Evolutionary conservation across 805 yeast species (phyloP).

Genomic region (Candida hungchunana): DNA sequence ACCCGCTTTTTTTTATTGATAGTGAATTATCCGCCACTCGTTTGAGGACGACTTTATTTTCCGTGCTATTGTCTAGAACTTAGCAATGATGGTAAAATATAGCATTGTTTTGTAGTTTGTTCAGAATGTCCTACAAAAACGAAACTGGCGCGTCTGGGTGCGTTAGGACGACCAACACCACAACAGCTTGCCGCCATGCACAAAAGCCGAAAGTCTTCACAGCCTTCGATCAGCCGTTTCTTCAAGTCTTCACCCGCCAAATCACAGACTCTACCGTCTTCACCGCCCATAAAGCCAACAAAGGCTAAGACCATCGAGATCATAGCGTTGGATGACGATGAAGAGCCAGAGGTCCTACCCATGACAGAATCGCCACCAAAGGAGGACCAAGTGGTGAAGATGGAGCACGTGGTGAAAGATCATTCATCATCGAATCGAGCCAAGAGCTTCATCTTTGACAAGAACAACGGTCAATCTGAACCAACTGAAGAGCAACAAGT

Average conservation of each 20-base stretch:
- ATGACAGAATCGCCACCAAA: neutral
- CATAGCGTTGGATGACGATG: slow-evolving; percentile 4
- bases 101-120: no score
- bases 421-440: slow-evolving; percentile 1
- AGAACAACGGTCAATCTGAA: slow-evolving; percentile 3
- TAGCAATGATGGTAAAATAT: no score
- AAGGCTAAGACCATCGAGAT: slow-evolving; percentile 1
- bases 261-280: neutral
- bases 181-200: no score
- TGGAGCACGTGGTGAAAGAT: neutral
- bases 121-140: no score
- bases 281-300: neutral
- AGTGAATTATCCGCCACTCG: no score
- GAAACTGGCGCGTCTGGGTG: no score
- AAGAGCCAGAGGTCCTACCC: neutral
- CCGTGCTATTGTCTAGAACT: no score
- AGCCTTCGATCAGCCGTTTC: slow-evolving; percentile 12
- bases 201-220: neutral
- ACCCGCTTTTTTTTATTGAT: no score
- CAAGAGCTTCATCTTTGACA: slow-evolving; percentile 9
- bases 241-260: slow-evolving; percentile 8
- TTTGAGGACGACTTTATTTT: no score
- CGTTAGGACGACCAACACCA: no score
- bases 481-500: slow-evolving; percentile 4
- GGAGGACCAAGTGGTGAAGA: neutral